Conservation (phyloP, 1,284 basidiomycete genomes). For the Boletus coffeatus region DNA sequence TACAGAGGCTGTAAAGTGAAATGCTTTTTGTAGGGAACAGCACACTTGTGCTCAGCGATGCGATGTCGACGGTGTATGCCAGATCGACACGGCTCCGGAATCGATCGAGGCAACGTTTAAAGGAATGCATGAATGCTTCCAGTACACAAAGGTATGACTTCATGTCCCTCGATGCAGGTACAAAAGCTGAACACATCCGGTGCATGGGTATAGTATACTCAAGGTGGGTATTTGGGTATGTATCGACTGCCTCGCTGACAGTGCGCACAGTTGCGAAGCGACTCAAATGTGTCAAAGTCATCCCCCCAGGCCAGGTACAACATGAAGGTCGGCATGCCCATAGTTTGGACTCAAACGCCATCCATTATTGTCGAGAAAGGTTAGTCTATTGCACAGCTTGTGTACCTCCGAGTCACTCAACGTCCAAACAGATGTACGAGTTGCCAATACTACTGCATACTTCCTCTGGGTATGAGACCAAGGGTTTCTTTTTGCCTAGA, state of each 20-base stretch:
- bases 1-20: not conserved
- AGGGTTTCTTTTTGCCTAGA: not conserved
- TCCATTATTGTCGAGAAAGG: constrained; percentile 48
- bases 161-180: not conserved
- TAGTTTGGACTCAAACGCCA: constrained; percentile 32
- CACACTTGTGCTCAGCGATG: constrained; percentile 44
- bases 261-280: constrained; percentile 39
- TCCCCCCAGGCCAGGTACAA: constrained; percentile 35
- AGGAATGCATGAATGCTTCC: constrained; percentile 39
- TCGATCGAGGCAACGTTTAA: constrained; percentile 51
- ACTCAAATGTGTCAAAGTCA: constrained; percentile 41
- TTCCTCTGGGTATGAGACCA: constrained; percentile 41
- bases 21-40: constrained; percentile 27
- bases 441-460: constrained; percentile 53
- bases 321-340: constrained; percentile 48
- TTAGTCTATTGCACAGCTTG: constrained; percentile 16
- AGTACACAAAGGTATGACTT: constrained; percentile 39
- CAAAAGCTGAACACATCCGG: too few species aligned
- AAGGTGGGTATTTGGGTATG: too few species aligned
- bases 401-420: not conserved
- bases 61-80: constrained; percentile 41
- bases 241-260: not conserved
- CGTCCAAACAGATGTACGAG: constrained; percentile 37
- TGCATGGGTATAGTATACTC: too few species aligned
- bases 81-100: constrained; percentile 48